These are phyloP conservation scores for Solanum acaule DNA, from an alignment of 257 asterid species.

Conservation along the genomic window DNA sequence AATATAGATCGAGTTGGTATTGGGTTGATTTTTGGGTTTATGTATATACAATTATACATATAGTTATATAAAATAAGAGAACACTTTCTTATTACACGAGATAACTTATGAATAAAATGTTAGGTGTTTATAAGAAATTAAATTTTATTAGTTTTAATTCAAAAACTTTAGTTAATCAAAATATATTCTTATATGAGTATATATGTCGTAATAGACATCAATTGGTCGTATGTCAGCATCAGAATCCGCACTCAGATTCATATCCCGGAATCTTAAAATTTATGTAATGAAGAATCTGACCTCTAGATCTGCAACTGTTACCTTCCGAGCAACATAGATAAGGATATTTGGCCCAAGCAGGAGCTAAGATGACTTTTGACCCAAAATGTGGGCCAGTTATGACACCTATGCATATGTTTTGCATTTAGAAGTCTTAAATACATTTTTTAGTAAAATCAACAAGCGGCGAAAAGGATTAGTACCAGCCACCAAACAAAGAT, in stretches of 20 bases:
- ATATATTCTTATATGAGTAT: neutral
- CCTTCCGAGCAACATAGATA: neutral
- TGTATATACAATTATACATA: neutral
- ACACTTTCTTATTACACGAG: neutral
- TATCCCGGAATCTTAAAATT: neutral
- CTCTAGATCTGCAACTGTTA: neutral
- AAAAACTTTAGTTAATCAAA: neutral
- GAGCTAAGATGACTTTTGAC: neutral
- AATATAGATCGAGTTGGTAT: neutral
- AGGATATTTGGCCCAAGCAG: neutral
- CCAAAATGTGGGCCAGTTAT: neutral
- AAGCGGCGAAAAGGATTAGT: neutral
- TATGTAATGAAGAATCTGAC: neutral
- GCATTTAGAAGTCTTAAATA: neutral
- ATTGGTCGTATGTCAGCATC: neutral
- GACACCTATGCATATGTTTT: neutral
- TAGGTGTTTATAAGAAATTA: neutral
- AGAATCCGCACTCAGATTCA: neutral
- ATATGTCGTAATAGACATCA: neutral
- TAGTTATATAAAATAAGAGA: neutral
- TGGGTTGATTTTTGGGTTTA: neutral
- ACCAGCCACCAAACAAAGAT: neutral
- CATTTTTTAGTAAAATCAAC: neutral
- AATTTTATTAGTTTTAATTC: neutral
- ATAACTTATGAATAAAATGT: neutral